A percentile compares a stretch with the other conserved stretches of the same genome.
These are phyloP conservation scores for Fusarium nanum DNA, from an alignment of 2,329 filamentous ascomycete species.

Conservation along the genomic window DNA sequence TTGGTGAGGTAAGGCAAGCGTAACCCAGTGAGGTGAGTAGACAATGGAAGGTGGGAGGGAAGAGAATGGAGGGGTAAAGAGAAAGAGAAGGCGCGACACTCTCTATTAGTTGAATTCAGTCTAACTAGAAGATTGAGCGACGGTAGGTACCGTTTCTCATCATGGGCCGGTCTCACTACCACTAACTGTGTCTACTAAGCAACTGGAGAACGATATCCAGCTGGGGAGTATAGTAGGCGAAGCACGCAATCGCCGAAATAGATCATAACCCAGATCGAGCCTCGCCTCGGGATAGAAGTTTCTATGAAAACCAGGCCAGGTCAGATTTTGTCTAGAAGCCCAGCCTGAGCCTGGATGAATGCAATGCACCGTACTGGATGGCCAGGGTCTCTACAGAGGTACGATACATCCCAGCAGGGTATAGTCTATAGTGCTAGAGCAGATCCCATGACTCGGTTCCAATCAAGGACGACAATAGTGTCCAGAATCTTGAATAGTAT, in stretches of 20 bases:
- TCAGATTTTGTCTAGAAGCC: not conserved
- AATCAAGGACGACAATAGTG: constrained; percentile 20
- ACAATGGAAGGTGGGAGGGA: constrained; percentile 7
- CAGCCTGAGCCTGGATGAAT: not conserved
- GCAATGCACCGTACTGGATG: not conserved
- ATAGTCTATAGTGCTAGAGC: constrained; percentile 14
- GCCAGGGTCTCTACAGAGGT: not conserved
- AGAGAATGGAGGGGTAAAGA: constrained; percentile 32
- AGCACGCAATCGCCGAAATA: constrained; percentile 1
- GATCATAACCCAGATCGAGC: not conserved
- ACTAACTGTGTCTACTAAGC: not conserved
- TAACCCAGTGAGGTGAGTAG: not conserved
- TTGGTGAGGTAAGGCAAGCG: not conserved
- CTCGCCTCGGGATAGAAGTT: not conserved
- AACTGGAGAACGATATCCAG: not conserved
- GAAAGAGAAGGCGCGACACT: constrained; percentile 17
- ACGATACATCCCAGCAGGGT: not conserved
- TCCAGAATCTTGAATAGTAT: constrained; percentile 29
- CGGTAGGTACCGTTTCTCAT: not conserved
- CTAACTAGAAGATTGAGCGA: not conserved
- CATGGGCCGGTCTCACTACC: not conserved
- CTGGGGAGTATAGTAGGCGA: not conserved
- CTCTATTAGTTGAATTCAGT: not conserved
- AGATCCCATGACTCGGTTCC: constrained; percentile 42
- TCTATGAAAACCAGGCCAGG: not conserved